These are phyloP conservation scores for Rugonectria rugulosa DNA, from an alignment of 2,329 filamentous ascomycete species.

Conservation along the genomic window DNA sequence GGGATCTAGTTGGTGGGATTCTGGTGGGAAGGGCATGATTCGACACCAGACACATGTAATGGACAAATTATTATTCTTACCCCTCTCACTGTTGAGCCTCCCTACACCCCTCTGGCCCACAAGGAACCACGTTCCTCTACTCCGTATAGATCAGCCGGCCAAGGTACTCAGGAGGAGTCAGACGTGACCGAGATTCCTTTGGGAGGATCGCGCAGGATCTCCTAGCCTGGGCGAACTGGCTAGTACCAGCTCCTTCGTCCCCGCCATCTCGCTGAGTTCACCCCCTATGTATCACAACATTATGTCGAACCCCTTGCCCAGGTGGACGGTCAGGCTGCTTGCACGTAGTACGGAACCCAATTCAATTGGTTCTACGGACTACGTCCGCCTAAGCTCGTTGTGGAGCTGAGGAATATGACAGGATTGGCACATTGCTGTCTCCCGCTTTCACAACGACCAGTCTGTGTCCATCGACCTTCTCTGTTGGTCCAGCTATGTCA, in stretches of 20 bases:
- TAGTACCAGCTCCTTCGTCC: not conserved
- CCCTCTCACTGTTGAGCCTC: not conserved
- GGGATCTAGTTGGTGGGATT: slow-evolving; percentile 1
- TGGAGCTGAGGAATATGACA: not conserved
- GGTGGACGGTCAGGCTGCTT: not conserved
- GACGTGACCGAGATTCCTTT: not conserved
- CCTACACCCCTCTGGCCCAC: slow-evolving; percentile 2
- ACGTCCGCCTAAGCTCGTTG: not conserved
- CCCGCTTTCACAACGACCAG: too few relatives aligned
- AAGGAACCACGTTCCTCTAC: not conserved
- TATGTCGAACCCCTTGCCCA: not conserved
- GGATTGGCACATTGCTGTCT: too few relatives aligned
- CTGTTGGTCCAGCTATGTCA: too few relatives aligned
- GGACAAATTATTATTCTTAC: not conserved
- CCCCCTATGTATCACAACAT: not conserved
- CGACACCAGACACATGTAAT: slow-evolving; percentile 4
- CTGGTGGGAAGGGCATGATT: slow-evolving; percentile 7
- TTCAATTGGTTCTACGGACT: not conserved
- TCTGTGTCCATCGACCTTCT: too few relatives aligned
- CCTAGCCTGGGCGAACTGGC: not conserved
- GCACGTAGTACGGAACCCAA: not conserved
- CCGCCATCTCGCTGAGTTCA: not conserved
- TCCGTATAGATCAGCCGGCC: not conserved
- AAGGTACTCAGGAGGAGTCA: too few relatives aligned
- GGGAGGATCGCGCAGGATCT: not conserved